Conservation (phyloP, 1,284 basidiomycete species). For the Xanthoconium separans region DNA sequence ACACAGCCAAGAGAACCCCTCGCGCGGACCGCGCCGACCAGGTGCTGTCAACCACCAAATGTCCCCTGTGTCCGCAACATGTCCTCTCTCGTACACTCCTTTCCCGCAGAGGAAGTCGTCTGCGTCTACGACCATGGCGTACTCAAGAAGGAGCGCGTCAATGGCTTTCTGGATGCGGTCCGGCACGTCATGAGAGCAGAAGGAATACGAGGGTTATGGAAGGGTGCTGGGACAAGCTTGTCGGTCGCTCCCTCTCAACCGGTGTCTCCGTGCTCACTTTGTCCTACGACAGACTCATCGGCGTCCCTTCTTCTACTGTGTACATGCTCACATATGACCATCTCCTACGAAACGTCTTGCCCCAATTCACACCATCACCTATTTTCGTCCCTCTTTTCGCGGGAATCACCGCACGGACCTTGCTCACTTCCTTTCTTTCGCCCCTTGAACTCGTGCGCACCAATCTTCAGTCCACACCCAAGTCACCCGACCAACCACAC, state of each 20-base stretch:
- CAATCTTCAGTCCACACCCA: constrained; percentile 86
- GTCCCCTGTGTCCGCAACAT: constrained; percentile 69
- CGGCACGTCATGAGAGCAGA: constrained; percentile 76
- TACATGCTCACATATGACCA: constrained; percentile 98
- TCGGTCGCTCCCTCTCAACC: constrained; percentile 40
- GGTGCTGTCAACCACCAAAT: constrained; percentile 68
- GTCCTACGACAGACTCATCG: constrained; percentile 65
- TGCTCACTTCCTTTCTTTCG: constrained; percentile 80
- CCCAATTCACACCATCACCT: constrained; percentile 54
- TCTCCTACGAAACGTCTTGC: constrained; percentile 65
- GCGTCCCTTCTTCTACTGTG: constrained; percentile 88
- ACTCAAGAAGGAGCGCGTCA: constrained; percentile 69
- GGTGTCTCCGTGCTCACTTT: constrained; percentile 18
- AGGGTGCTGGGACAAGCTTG: constrained; percentile 86
- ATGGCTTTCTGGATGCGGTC: constrained; percentile 80
- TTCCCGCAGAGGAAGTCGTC: constrained; percentile 60
- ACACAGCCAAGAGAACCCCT: constrained; percentile 65
- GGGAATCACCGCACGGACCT: constrained; percentile 79
- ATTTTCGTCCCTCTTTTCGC: constrained; percentile 76
- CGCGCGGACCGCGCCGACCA: constrained; percentile 48
- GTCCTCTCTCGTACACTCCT: constrained; percentile 62
- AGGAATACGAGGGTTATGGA: constrained; percentile 83
- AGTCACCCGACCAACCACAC: constrained; percentile 63
- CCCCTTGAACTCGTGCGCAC: constrained; percentile 95
- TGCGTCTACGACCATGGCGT: constrained; percentile 75